Evolutionary conservation across 371 early-diverging fungal genomes (phyloP).

Genomic region (Phascolomyces articulosus): DNA sequence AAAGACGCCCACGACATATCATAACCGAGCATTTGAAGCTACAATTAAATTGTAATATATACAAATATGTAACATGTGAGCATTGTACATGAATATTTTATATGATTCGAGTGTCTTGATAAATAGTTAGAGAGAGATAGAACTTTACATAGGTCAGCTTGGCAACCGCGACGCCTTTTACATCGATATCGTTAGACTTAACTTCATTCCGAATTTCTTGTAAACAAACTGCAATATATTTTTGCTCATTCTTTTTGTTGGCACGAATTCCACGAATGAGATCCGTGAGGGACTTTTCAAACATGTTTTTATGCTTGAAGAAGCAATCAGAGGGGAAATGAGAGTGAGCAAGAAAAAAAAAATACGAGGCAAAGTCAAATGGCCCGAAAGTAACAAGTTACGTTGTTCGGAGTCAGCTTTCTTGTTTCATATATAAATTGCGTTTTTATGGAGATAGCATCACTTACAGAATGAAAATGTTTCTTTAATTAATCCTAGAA

Average conservation of each 20-base stretch:
- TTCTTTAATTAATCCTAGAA: too few relatives aligned
- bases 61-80: not conserved
- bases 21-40: conserved; percentile 97
- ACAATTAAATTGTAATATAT: conserved; percentile 2
- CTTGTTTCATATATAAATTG: too few relatives aligned
- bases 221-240: conserved; percentile 82
- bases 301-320: conserved; percentile 54
- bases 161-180: conserved; percentile 87
- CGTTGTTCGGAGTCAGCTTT: too few relatives aligned
- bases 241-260: conserved; percentile 89
- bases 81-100: not conserved
- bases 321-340: not conserved
- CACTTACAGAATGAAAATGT: too few relatives aligned
- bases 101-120: not conserved
- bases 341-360: not conserved
- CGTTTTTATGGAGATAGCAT: too few relatives aligned
- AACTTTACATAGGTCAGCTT: conserved; percentile 84
- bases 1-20: conserved; percentile 97
- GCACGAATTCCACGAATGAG: conserved; percentile 93
- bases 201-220: conserved; percentile 91
- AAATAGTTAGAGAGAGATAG: not conserved
- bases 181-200: conserved; percentile 79
- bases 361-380: too few relatives aligned
- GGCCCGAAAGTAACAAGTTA: too few relatives aligned
- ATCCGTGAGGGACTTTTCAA: conserved; percentile 84